Base-by-base conservation (phyloP, 2,329 filamentous ascomycete species). In the Zymoseptoria brevis region DNA sequence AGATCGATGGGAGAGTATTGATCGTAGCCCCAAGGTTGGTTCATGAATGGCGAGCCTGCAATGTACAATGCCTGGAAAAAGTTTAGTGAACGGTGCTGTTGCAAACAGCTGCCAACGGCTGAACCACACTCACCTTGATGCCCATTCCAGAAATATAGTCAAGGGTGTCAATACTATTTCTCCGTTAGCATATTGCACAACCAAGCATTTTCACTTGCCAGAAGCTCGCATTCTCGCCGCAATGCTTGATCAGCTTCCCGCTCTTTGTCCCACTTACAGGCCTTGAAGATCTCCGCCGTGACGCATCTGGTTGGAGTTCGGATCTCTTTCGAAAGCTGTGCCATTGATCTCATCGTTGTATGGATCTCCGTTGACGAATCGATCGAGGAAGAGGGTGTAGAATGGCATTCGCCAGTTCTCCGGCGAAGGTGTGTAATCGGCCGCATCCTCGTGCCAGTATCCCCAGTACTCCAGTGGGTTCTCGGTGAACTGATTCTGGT, bases 111-210 rank as follows among this genome's bases (percentile, higher is more conserved):
- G 35, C 35, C 35, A 45, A n/a, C n/a, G 19, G 24, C 57, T 16
- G 29, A 9, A 8, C n/a, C n/a, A n/a, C n/a, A n/a, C 50, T 50
- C 41, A 64, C 62, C 54, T 62, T 64, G 57, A 85, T 78, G 9
- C 84, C 83, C 80, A 85, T 84, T 55, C 83, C 83, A 59, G 83
- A 79, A 48, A 86, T 73, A 67, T 86, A 86, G 68, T 86, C 84
- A 60, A 87, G 73, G n/a, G 81, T 81, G 63, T 85, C 81, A 59
- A 82, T 69, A 56, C 35, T 45, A 11, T 45, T 16, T 7, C 4
- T 16, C 4, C 13, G 6, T n/a, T 16, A n/a, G 13, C n/a, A 16
- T n/a, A 3, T 45, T n/a, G 5, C 13, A n/a, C 16, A 16, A 5
- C 7, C 35, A 6, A 16, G n/a, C n/a, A n/a, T n/a, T n/a, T 7